These are phyloP conservation scores for Talaromyces trachyspermus DNA, from an alignment of 495 filamentous ascomycete genomes.

Conservation along the genomic window DNA sequence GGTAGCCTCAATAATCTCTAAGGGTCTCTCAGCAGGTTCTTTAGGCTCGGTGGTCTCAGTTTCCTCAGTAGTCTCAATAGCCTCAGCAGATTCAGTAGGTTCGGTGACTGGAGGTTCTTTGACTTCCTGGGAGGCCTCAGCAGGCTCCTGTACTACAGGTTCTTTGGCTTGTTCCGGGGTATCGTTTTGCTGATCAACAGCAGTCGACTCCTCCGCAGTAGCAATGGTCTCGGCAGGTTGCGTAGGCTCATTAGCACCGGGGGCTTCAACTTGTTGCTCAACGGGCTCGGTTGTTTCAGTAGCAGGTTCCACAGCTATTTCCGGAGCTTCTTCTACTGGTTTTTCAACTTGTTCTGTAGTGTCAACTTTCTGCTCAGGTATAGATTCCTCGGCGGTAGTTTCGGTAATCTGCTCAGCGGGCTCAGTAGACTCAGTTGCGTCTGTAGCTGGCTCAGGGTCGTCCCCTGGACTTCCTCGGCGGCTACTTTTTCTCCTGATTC, in stretches of 20 bases:
- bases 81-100: slow-evolving; percentile 1
- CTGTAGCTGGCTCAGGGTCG: neutral
- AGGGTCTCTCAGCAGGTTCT: too few species aligned
- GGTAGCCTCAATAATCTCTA: too few species aligned
- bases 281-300: neutral
- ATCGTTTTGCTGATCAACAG: neutral
- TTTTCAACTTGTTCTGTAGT: too few species aligned
- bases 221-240: slow-evolving; percentile 5
- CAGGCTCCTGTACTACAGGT: slow-evolving; percentile 4
- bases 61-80: neutral
- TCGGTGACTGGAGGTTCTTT: slow-evolving; percentile 9
- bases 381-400: neutral
- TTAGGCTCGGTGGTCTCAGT: too few species aligned
- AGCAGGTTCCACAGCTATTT: neutral
- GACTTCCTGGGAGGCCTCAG: neutral
- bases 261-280: slow-evolving; percentile 2
- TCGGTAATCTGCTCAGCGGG: neutral
- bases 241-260: neutral
- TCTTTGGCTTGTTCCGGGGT: slow-evolving; percentile 4
- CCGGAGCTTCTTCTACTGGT: neutral
- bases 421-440: neutral
- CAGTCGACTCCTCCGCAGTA: too few species aligned
- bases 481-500: neutral
- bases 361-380: neutral
- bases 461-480: neutral